These are phyloP conservation scores for Sporothrix dimorphospora DNA, from an alignment of 2,329 filamentous ascomycete genomes.

Conservation along the genomic window DNA sequence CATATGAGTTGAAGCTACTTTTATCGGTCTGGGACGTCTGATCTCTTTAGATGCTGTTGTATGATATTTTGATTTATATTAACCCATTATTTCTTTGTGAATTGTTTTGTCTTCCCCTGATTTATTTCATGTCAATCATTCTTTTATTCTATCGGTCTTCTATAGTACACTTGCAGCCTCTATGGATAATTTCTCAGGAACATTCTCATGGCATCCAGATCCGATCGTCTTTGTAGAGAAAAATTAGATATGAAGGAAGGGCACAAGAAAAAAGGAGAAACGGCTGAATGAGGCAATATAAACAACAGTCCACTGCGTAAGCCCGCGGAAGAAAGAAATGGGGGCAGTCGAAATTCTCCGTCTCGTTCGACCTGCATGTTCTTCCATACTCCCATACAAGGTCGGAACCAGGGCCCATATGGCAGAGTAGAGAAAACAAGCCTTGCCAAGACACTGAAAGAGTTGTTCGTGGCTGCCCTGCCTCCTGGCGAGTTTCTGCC, in stretches of 20 bases:
- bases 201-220: conserved; percentile 14
- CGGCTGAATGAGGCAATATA: conserved; percentile 30
- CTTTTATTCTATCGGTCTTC: neutral
- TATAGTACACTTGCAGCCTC: neutral
- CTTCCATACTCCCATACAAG: neutral
- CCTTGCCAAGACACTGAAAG: conserved; percentile 19
- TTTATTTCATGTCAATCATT: neutral
- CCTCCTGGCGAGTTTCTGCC: neutral
- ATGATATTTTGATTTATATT: neutral
- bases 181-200: conserved; percentile 23
- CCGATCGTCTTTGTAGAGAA: neutral
- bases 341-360: conserved; percentile 12
- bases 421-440: conserved; percentile 6
- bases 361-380: neutral
- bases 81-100: neutral
- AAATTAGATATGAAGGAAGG: neutral
- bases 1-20: neutral
- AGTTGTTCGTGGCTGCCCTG: neutral
- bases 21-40: neutral
- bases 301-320: conserved; percentile 21
- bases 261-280: neutral
- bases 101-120: neutral
- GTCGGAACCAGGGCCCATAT: neutral
- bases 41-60: neutral
- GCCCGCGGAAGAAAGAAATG: conserved; percentile 3